Evolutionary conservation across 2,329 filamentous ascomycete species (phyloP).

Genomic region (Neoascochyta sp.): DNA sequence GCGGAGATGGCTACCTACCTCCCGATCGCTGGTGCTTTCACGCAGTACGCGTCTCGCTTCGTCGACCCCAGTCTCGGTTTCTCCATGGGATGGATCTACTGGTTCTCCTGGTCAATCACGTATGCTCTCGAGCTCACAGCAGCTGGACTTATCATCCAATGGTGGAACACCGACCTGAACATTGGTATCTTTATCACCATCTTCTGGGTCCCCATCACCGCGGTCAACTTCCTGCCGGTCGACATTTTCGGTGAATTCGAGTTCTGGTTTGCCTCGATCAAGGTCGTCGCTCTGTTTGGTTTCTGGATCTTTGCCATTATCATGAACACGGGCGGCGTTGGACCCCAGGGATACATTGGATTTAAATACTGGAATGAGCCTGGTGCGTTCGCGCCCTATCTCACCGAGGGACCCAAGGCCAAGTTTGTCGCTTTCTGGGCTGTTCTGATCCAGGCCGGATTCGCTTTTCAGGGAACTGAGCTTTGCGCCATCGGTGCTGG

Average conservation of each 20-base stretch:
- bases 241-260: slow-evolving; percentile 73
- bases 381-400: slow-evolving; percentile 63
- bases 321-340: slow-evolving; percentile 64
- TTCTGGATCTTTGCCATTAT: slow-evolving; percentile 75
- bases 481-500: slow-evolving; percentile 75
- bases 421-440: slow-evolving; percentile 69
- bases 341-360: slow-evolving; percentile 66
- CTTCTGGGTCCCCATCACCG: slow-evolving; percentile 67
- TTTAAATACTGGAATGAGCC: slow-evolving; percentile 69
- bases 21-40: slow-evolving; percentile 72
- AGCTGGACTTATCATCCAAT: slow-evolving; percentile 71
- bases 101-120: slow-evolving; percentile 73
- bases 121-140: slow-evolving; percentile 70
- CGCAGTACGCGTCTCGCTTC: slow-evolving; percentile 71
- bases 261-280: slow-evolving; percentile 74
- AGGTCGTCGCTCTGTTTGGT: slow-evolving; percentile 69
- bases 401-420: slow-evolving; percentile 56
- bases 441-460: slow-evolving; percentile 65
- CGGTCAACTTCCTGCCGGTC: slow-evolving; percentile 67
- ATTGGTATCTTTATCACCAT: slow-evolving; percentile 70
- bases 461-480: slow-evolving; percentile 70
- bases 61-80: slow-evolving; percentile 70
- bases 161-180: slow-evolving; percentile 61
- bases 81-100: slow-evolving; percentile 79
- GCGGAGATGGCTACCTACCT: slow-evolving; percentile 73